Percentiles rank a stretch among this genome's conserved stretches.
phyloP scores from a whole-genome alignment of 768 basidiomycete species.

The Lactifluus pinguis region DNA sequence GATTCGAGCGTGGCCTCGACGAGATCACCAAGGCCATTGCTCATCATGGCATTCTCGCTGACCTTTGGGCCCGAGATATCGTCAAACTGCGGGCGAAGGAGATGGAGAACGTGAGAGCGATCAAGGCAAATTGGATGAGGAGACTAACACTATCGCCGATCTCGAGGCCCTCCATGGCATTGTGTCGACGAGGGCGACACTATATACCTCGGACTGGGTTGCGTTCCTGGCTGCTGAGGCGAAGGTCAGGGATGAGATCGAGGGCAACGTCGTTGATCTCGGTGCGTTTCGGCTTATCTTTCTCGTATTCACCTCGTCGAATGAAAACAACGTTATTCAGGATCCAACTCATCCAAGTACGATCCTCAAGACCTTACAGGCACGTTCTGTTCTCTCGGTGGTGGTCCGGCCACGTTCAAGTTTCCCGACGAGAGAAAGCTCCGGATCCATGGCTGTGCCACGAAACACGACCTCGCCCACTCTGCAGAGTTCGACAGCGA shows the following conservation, averaged over 20 bases:
- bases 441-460: constrained; percentile 4
- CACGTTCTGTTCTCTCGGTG: neutral
- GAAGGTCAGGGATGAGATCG: constrained; percentile 23
- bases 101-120: neutral
- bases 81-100: neutral
- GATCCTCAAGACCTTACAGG: neutral
- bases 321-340: neutral
- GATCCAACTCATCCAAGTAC: neutral
- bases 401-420: neutral
- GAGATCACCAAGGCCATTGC: neutral
- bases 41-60: neutral
- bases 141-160: neutral
- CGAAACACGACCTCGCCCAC: constrained; percentile 21
- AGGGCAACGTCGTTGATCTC: constrained; percentile 26
- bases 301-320: constrained; percentile 2
- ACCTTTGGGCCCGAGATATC: neutral
- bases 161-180: constrained; percentile 24
- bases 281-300: constrained; percentile 25
- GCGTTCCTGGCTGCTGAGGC: constrained; percentile 22
- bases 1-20: neutral
- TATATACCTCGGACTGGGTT: constrained; percentile 24
- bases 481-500: constrained; percentile 26
- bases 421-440: neutral
- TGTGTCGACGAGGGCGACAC: constrained; percentile 18
- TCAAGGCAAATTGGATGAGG: neutral